phyloP scores from a whole-genome alignment of 192 early-diverging fungal genomes.

The Gonapodya sp. region DNA sequence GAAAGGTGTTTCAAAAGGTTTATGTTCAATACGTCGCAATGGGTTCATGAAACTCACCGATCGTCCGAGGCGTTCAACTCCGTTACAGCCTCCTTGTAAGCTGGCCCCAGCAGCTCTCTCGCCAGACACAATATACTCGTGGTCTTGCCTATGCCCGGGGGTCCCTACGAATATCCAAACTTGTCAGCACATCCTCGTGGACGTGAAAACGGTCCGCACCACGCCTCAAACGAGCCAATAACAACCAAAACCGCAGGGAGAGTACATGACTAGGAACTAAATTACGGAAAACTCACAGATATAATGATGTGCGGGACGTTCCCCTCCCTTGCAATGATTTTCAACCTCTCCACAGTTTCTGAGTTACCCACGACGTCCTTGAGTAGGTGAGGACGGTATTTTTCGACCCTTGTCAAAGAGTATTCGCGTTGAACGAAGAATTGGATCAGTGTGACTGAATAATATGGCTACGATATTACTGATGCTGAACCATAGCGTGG shows the following conservation, averaged over 20 bases:
- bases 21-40: neutral
- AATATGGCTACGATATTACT: too few relatives aligned
- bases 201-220: neutral
- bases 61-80: conserved; percentile 99
- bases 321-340: conserved; percentile 77
- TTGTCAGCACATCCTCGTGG: neutral
- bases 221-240: conserved; percentile 4
- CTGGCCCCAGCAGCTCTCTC: conserved; percentile 70
- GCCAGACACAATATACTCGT: conserved; percentile 91
- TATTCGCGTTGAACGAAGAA: too few relatives aligned
- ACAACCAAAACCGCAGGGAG: neutral
- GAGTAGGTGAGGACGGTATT: conserved; percentile 77
- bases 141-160: conserved; percentile 96
- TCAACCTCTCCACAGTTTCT: conserved; percentile 76
- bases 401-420: conserved; percentile 64
- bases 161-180: conserved; percentile 39
- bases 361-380: conserved; percentile 92
- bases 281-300: conserved; percentile 34
- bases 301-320: conserved; percentile 97
- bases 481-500: too few relatives aligned
- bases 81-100: conserved; percentile 86
- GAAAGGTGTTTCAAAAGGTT: neutral
- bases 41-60: conserved; percentile 36
- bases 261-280: neutral
- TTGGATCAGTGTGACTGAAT: too few relatives aligned